Evolutionary conservation across 257 asterid genomes (phyloP).

Genomic region (Echium plantagineum): DNA sequence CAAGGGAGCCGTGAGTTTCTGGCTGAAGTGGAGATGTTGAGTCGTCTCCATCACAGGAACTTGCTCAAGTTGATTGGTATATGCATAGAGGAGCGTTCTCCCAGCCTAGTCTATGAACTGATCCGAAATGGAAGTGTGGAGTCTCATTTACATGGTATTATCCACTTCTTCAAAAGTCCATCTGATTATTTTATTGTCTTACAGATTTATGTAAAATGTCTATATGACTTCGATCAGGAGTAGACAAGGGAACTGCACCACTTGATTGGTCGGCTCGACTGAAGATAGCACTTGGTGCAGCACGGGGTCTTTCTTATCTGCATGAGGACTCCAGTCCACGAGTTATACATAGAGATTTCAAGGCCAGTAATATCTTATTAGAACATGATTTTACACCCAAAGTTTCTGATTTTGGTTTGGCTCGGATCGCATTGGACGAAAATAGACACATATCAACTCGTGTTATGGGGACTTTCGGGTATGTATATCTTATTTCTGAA

Average conservation of each 20-base stretch:
- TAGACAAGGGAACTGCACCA: constrained; percentile 60
- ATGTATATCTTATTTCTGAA: constrained; percentile 10
- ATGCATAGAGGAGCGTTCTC: constrained; percentile 65
- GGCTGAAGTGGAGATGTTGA: constrained; percentile 96
- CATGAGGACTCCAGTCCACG: constrained; percentile 97
- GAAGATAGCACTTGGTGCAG: constrained; percentile 94
- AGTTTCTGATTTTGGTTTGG: constrained; percentile 92
- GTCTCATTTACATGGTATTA: constrained; percentile 87
- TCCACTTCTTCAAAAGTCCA: not conserved
- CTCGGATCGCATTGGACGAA: constrained; percentile 76
- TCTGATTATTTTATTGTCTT: not conserved
- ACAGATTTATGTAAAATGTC: not conserved
- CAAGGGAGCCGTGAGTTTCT: constrained; percentile 86
- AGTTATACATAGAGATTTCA: constrained; percentile 89
- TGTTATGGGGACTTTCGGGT: constrained; percentile 99
- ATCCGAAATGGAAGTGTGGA: constrained; percentile 82
- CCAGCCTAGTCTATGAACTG: constrained; percentile 71
- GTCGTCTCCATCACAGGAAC: constrained; percentile 86
- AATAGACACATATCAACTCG: constrained; percentile 82
- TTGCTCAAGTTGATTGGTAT: constrained; percentile 83
- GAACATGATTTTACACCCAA: constrained; percentile 79
- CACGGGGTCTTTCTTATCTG: constrained; percentile 86
- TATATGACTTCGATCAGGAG: constrained; percentile 36
- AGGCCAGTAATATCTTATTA: constrained; percentile 84
- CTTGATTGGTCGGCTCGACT: constrained; percentile 80